Base-by-base conservation (phyloP, 2,329 filamentous ascomycete genomes). In the Nothomitra cinnamomea region DNA sequence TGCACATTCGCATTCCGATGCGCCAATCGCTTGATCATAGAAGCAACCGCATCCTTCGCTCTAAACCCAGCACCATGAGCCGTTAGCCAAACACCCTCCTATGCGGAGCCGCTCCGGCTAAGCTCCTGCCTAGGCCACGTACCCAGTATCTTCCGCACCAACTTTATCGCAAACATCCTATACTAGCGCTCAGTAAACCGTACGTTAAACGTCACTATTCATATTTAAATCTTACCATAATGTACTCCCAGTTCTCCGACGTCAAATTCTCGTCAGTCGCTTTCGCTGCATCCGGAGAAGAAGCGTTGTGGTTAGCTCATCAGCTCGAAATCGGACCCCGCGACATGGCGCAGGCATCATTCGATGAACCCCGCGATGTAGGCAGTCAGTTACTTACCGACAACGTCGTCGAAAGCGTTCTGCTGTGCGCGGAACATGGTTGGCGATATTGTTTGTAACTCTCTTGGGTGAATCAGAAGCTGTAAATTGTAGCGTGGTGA, bases 181-280 rank as follows among this genome's bases (percentile, higher is more conserved):
- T 28, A 15, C n/a, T 7, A 12, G 13, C 40, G 38, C 25, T n/a
- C 5, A 43, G 52, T 24, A 8, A 19, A 19, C 3, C 15, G 10
- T 15, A 15, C 10, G 8, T 22, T 12, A 24, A 15, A 15, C n/a
- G 15, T 10, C 3, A 51, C 58, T 17, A 38, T 38, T 43, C 48
- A 4, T 57, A 62, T 53, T 59, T 54, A 57, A 17, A 32, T 56
- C 69, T 58, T 71, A 77, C 75, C 61, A 83, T 70, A 60, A 83
- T 82, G 60, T 74, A 82, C 65, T 84, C 82, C 82, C 82, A 85
- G 66, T 85, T 84, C 69, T 94, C 79, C 28, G 83, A 85, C 21
- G 89, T 96, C 62, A 96, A 78, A 69, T 95, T 98, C 76, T 98
- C 92, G 70, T 98, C 92, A 54, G 92, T 98, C 64, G 92, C 89